Evolutionary conservation across 495 filamentous ascomycete genomes (phyloP).

Genomic region (Aspergillus asperescens): DNA sequence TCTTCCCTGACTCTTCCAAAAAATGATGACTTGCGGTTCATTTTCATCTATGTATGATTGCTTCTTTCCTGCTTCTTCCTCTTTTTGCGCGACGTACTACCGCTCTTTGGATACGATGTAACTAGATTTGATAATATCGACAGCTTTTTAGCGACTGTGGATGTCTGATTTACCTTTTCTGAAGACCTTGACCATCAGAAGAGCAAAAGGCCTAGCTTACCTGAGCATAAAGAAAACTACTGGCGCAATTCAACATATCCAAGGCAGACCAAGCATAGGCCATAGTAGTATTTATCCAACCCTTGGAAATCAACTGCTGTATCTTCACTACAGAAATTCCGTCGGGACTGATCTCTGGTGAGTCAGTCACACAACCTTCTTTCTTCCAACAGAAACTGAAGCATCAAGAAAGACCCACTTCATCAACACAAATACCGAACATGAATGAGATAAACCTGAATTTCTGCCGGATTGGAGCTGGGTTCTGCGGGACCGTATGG

Average conservation of each 20-base stretch:
- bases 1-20: neutral
- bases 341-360: neutral
- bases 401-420: neutral
- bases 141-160: neutral
- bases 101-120: neutral
- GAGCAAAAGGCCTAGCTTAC: too few species aligned
- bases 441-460: neutral
- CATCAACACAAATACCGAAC: neutral
- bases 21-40: neutral
- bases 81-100: neutral
- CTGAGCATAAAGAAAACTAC: too few species aligned
- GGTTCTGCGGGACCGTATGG: conserved; percentile 31
- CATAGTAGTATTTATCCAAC: too few species aligned
- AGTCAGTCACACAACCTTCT: neutral
- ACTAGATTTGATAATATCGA: neutral
- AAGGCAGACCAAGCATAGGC: too few species aligned
- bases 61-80: neutral
- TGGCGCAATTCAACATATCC: too few species aligned
- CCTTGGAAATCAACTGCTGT: neutral
- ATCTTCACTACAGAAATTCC: neutral
- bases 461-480: conserved; percentile 16
- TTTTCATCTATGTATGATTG: neutral
- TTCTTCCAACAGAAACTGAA: neutral
- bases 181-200: too few species aligned
- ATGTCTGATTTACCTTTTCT: neutral